A percentile compares a stretch with the other conserved stretches of the same genome.
Evolutionary conservation across 441 rosid genomes (phyloP).

Genomic region (Breynia disticha): DNA sequence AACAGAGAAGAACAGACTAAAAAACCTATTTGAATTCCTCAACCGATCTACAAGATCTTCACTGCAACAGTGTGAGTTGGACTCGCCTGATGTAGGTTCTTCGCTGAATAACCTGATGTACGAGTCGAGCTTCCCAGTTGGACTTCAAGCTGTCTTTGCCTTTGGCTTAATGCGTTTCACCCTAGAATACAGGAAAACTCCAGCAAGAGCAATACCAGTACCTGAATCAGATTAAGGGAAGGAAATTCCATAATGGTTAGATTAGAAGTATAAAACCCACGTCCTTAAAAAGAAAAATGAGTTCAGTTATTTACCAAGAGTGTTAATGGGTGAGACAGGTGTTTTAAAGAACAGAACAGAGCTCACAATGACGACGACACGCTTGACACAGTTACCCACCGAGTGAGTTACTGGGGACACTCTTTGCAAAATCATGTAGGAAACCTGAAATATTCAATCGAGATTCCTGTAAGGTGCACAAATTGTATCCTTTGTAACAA

Average conservation of each 20-base stretch:
- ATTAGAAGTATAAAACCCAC: not conserved
- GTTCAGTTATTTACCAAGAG: conserved; percentile 47
- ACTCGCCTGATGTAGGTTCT: too few relatives aligned
- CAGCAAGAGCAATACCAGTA: conserved; percentile 86
- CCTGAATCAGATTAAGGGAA: conserved; percentile 33
- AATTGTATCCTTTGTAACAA: not conserved
- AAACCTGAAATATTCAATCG: conserved; percentile 43
- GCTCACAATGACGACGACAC: conserved; percentile 97
- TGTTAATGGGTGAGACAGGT: conserved; percentile 71
- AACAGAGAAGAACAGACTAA: not conserved
- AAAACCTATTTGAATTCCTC: conserved; percentile 9
- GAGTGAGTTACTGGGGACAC: conserved; percentile 99
- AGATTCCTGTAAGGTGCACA: conserved; percentile 7
- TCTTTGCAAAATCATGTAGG: conserved; percentile 90
- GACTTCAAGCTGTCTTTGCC: conserved; percentile 57
- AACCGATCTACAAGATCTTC: conserved; percentile 18
- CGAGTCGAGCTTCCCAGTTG: conserved; percentile 9
- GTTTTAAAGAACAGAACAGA: conserved; percentile 82
- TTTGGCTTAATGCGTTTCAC: conserved; percentile 89
- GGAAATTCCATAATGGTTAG: not conserved
- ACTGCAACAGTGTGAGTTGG: conserved; percentile 1
- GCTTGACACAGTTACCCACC: conserved; percentile 98
- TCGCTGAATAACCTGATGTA: conserved; percentile 13
- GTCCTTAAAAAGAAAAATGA: not conserved
- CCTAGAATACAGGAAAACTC: conserved; percentile 88